These are phyloP conservation scores for Schrenkiella parvula DNA, from an alignment of 345 rosid genomes.

Conservation along the genomic window DNA sequence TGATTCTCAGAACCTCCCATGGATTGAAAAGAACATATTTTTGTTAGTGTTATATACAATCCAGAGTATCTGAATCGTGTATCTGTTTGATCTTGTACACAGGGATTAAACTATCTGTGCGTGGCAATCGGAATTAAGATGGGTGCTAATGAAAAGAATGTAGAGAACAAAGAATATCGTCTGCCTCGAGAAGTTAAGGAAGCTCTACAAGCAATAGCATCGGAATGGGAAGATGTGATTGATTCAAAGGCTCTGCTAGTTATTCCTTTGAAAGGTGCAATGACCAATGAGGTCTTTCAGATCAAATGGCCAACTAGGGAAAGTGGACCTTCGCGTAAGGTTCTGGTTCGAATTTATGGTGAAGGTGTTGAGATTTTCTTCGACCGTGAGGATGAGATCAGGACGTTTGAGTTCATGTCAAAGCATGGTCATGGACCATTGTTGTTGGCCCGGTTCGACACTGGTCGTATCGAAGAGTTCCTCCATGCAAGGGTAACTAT, in stretches of 20 bases:
- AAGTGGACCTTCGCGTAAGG: slow-evolving; percentile 38
- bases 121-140: background rate
- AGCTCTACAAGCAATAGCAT: slow-evolving; percentile 56
- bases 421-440: slow-evolving; percentile 87
- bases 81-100: background rate
- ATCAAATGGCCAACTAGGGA: slow-evolving; percentile 70
- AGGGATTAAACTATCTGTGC: background rate
- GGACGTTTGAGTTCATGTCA: slow-evolving; percentile 85
- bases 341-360: slow-evolving; percentile 81
- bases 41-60: background rate
- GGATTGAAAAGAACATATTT: background rate
- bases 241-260: slow-evolving; percentile 54
- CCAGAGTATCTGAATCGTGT: background rate
- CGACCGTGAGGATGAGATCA: slow-evolving; percentile 71
- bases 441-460: slow-evolving; percentile 67
- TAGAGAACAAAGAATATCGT: slow-evolving; percentile 30
- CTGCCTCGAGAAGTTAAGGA: slow-evolving; percentile 40
- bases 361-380: slow-evolving; percentile 89
- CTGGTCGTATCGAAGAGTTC: slow-evolving; percentile 89
- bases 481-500: slow-evolving; percentile 90
- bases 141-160: slow-evolving; percentile 22
- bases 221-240: slow-evolving; percentile 69
- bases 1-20: background rate
- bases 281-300: slow-evolving; percentile 91
- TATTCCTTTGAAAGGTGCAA: slow-evolving; percentile 73